A percentile compares a stretch with the other conserved stretches of the same genome.
Evolutionary conservation across 768 basidiomycete species (phyloP).

Genomic region (Tylopilus intermedius): DNA sequence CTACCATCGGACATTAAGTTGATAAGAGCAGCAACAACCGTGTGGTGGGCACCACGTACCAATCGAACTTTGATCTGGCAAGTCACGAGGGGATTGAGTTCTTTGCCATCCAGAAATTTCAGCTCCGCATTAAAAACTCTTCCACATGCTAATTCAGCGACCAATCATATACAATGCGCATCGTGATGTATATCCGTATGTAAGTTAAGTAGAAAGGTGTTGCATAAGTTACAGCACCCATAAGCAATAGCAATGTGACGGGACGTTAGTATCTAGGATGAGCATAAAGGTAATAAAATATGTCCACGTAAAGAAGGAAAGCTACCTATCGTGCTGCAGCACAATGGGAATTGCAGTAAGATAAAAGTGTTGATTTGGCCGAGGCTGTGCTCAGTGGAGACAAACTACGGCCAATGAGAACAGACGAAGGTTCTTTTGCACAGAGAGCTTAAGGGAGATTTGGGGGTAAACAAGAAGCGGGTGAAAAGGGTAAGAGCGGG

Average conservation of each 20-base stretch:
- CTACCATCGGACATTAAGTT: neutral
- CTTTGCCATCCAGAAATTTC: neutral
- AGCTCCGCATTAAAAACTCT: neutral
- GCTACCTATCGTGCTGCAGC: constrained; percentile 14
- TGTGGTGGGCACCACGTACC: constrained; percentile 2
- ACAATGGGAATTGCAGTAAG: constrained; percentile 5
- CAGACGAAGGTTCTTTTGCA: constrained; percentile 4
- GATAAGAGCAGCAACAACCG: neutral
- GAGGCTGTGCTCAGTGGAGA: neutral
- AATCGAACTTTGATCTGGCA: neutral
- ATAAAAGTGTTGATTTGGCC: constrained; percentile 2
- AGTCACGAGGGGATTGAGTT: neutral
- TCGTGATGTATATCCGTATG: constrained; percentile 5
- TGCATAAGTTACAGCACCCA: constrained; percentile 11
- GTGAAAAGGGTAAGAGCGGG: neutral
- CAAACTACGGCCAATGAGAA: constrained; percentile 6
- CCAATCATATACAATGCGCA: neutral
- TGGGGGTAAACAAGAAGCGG: neutral
- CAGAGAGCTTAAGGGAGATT: constrained; percentile 1
- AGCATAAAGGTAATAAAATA: constrained; percentile 30
- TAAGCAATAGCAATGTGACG: constrained; percentile 14
- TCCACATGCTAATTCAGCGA: neutral
- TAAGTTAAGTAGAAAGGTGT: constrained; percentile 9
- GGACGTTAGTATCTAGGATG: constrained; percentile 14
- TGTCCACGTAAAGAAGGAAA: constrained; percentile 18